These are phyloP conservation scores for Oemleria cerasiformis DNA, from an alignment of 306 rosid genomes.

Conservation along the genomic window DNA sequence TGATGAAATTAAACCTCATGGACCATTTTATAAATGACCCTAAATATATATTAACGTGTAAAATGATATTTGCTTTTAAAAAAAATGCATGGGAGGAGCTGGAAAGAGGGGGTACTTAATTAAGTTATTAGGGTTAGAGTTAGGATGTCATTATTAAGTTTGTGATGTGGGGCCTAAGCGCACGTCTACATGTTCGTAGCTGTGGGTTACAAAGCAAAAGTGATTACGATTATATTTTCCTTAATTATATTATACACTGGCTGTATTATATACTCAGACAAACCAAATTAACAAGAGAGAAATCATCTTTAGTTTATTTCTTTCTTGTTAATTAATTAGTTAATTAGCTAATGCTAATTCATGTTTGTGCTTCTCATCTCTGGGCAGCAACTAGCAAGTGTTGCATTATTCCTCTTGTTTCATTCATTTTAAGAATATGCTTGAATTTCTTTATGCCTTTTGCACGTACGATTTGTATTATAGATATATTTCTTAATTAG, in stretches of 20 bases:
- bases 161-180: constrained; percentile 37
- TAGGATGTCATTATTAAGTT: constrained; percentile 55
- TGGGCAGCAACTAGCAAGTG: constrained; percentile 7
- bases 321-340: too few species aligned
- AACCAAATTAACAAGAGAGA: constrained; percentile 14
- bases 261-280: constrained; percentile 56
- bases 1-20: too few species aligned
- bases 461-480: constrained; percentile 12
- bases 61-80: too few species aligned
- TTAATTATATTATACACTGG: constrained; percentile 34
- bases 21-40: too few species aligned
- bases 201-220: constrained; percentile 48
- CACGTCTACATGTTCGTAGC: constrained; percentile 66
- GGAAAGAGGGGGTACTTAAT: not conserved
- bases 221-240: constrained; percentile 28
- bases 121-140: constrained; percentile 13
- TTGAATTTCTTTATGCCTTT: constrained; percentile 4
- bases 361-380: constrained; percentile 21
- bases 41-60: too few species aligned
- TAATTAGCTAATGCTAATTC: too few species aligned
- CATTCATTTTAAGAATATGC: constrained; percentile 33
- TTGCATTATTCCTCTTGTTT: constrained; percentile 34
- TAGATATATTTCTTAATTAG: not conserved
- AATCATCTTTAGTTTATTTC: too few species aligned
- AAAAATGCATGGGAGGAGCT: too few species aligned